Base-by-base conservation (phyloP, 164 flowering plant species). In the Berberis thunbergii region DNA sequence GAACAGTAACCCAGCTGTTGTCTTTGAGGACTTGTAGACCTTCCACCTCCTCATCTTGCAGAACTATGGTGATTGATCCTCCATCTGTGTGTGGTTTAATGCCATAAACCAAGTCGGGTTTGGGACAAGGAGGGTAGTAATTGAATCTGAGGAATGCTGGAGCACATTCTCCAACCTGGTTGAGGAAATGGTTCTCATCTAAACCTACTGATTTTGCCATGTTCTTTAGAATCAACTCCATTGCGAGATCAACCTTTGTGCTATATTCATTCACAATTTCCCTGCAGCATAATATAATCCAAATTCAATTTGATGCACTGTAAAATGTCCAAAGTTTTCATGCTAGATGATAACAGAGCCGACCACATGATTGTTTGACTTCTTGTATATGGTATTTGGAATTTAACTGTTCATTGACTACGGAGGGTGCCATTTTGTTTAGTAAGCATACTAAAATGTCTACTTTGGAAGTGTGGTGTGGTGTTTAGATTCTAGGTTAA, bases 11-110 rank as follows among this genome's bases (percentile, higher is more conserved):
- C 59, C 59, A 56, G 8, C 39, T 12, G 2, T 41, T 26, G 39
- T 56, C 43, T 26, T 56, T 26, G 8, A 56, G 41, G 41, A 56
- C 59, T 38, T 56, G 59, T 13, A 56, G 59, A 56, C 59, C 59
- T 38, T 41, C 59, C 7, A 56, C 59, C 39, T 56, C 59, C 7
- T 56, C 39, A 41, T 56, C 59, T 56, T 13, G 59, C 59, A 56
- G 39, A 1, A 56, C 3, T 13, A 56, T 56, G 10, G 59, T 56
- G 4, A 56, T 56, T 41, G 42, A 13, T 56, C 59, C 59, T 56
- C 43, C 59, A 56, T 56, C 59, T 6, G 42, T 26, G 39, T 56
- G 59, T 7, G 59, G 59, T 56, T 38, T 56, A 26, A 56, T 41
- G 6, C 59, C 59, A 38, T 56, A 56, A 56, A 56, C 59, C 1